Evolutionary conservation across 306 rosid species (phyloP), one percentile per base, ranked within the genome.

Genomic region (Oemleria cerasiformis): DNA sequence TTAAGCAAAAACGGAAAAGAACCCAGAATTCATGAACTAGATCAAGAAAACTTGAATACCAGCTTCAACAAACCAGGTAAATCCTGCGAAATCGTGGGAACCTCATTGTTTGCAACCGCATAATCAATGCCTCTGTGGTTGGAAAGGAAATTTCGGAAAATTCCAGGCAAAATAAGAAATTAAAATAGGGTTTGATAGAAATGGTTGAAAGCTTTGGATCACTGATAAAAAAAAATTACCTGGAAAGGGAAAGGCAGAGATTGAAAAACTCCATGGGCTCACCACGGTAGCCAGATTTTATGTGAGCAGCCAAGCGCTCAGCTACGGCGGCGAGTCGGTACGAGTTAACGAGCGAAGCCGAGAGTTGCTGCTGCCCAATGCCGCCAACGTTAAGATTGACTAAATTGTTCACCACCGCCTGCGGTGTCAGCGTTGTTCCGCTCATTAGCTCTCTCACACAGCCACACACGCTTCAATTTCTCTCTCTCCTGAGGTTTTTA

Each of bases 101-200:
- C 64, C 73, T 82, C 84, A 8, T 89, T 79, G 73, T 86, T 85
- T 42, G 87, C 82, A 68, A 94, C 80, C 34, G 97, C 87, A 83
- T 73, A 79, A 79, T 94, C 98, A 57, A 94, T 86, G 72, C 90
- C 84, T 74, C 98, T 94, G 91, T 64, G 70, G 43, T 59, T 71
- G 63, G 72, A 80, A 79, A 83, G 14, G 20, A 17, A 59, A 59
- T 59, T 59, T 59, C 64, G 30, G 7, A 11, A 53, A 21, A 53
- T 53, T 21, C 4, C 10, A 53, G 44, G 40, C 5, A 57, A 68
- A 53, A 12, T 36, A 49, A 51, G 23, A 34, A 57, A 11, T 51
- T 12, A 9, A 5, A 39, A 49, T 19, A 39, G 25, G 36, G 9
- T 6, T 19, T 20, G 20, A 14, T 6, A 57, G 23, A 38, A 76